Conservation (phyloP, 176 grass and related monocot genomes). For the Carex myosuroides region DNA sequence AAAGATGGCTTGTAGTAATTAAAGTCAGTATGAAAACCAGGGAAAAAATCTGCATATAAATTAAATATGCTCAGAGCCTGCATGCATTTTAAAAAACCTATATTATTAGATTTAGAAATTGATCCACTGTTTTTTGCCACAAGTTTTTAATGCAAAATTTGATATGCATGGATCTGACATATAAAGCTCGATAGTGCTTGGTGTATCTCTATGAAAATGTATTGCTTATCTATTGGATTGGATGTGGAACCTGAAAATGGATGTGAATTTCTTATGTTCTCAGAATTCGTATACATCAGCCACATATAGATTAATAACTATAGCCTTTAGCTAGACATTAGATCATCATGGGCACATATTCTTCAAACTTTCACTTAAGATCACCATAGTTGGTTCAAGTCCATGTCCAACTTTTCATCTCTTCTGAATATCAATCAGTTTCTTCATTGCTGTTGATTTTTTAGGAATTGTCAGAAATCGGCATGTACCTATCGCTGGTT, state of each 20-base stretch:
- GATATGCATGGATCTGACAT: background rate
- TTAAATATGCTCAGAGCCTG: background rate
- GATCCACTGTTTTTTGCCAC: background rate
- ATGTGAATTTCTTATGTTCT: background rate
- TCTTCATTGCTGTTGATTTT: background rate
- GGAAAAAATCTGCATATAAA: background rate
- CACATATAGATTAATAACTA: background rate
- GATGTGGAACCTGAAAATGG: background rate
- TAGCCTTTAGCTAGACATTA: background rate
- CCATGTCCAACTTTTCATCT: background rate
- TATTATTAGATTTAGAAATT: background rate
- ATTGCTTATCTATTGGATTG: background rate
- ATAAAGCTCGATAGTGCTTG: background rate
- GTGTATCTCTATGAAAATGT: background rate
- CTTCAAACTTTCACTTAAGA: background rate
- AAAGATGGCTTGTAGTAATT: background rate
- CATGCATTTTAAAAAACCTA: background rate
- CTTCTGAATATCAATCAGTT: background rate
- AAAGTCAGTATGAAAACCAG: background rate
- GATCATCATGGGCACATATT: background rate
- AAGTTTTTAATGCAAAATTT: too few species aligned
- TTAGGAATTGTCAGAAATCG: slow-evolving; percentile 67
- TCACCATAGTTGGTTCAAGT: background rate
- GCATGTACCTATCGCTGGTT: slow-evolving; percentile 77
- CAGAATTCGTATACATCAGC: background rate